These are phyloP conservation scores for Apiotrichum sp. DNA, from an alignment of 1,284 basidiomycete species.

Conservation along the genomic window DNA sequence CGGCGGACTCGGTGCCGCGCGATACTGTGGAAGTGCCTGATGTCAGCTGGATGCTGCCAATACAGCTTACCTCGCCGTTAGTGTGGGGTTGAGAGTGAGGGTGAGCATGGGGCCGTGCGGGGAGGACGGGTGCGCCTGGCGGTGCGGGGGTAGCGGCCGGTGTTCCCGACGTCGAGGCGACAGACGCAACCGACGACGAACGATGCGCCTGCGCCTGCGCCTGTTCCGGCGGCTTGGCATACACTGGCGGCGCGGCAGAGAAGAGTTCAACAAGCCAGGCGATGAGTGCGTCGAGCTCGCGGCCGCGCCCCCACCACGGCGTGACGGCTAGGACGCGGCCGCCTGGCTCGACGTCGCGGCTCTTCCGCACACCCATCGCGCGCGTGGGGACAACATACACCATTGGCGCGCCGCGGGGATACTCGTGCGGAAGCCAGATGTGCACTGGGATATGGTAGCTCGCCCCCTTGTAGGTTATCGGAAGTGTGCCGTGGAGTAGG, in stretches of 20 bases:
- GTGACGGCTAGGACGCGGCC: constrained; percentile 51
- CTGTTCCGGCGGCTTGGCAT: constrained; percentile 62
- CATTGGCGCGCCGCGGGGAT: constrained; percentile 74
- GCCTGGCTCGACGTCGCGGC: constrained; percentile 71
- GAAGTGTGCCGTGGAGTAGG: constrained; percentile 82
- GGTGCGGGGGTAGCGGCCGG: not conserved
- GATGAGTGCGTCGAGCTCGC: constrained; percentile 35
- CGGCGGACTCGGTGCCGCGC: constrained; percentile 28
- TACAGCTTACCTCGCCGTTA: not conserved
- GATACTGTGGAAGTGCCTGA: constrained; percentile 27
- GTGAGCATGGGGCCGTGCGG: not conserved
- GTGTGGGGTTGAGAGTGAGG: not conserved
- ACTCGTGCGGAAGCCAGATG: constrained; percentile 78
- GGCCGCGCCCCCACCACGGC: not conserved
- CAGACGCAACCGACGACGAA: not conserved
- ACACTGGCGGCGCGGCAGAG: constrained; percentile 79
- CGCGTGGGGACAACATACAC: constrained; percentile 91
- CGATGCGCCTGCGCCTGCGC: constrained; percentile 4
- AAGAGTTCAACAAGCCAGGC: constrained; percentile 57
- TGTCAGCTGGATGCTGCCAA: constrained; percentile 3
- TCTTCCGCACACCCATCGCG: constrained; percentile 80
- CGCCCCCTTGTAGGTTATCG: constrained; percentile 67
- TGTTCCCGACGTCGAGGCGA: not conserved
- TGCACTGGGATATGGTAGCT: constrained; percentile 92
- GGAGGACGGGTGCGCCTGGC: not conserved